Percentiles rank a stretch among this genome's conserved stretches.
Conservation (phyloP, 2,329 filamentous ascomycete species). For the Fusarium sp. region DNA sequence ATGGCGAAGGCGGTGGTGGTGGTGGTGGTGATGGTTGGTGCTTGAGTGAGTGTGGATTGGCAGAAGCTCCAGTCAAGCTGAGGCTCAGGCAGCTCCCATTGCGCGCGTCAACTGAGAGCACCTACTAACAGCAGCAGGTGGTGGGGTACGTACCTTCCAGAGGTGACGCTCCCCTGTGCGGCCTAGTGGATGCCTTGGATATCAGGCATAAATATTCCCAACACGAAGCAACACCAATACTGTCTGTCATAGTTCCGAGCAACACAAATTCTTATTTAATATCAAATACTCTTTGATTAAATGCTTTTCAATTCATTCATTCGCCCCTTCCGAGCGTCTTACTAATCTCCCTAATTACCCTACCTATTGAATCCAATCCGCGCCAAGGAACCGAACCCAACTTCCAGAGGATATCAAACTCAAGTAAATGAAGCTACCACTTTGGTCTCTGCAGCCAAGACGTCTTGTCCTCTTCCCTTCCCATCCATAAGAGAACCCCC, state of each 20-base stretch:
- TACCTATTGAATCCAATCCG: slow-evolving; percentile 22
- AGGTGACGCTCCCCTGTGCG: slow-evolving; percentile 2
- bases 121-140: background rate
- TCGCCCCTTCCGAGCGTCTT: slow-evolving; percentile 26
- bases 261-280: background rate
- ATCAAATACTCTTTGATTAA: background rate
- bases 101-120: slow-evolving; percentile 51
- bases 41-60: slow-evolving; percentile 27
- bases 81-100: slow-evolving; percentile 55
- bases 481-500: slow-evolving; percentile 18
- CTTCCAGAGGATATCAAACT: slow-evolving; percentile 30
- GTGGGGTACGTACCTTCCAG: slow-evolving; percentile 22
- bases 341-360: slow-evolving; percentile 6
- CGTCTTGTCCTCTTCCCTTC: background rate
- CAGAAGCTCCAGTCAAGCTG: slow-evolving; percentile 39
- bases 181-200: background rate
- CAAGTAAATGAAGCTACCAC: slow-evolving; percentile 6
- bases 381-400: slow-evolving; percentile 29
- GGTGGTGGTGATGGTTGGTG: slow-evolving; percentile 11
- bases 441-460: slow-evolving; percentile 1
- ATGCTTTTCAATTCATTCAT: slow-evolving; percentile 23
- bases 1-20: slow-evolving; percentile 1
- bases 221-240: background rate
- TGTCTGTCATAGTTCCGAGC: background rate
- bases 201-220: background rate